These are phyloP conservation scores for Coelastrella sp. DNA, from an alignment of 139 green algal genomes.

Conservation along the genomic window DNA sequence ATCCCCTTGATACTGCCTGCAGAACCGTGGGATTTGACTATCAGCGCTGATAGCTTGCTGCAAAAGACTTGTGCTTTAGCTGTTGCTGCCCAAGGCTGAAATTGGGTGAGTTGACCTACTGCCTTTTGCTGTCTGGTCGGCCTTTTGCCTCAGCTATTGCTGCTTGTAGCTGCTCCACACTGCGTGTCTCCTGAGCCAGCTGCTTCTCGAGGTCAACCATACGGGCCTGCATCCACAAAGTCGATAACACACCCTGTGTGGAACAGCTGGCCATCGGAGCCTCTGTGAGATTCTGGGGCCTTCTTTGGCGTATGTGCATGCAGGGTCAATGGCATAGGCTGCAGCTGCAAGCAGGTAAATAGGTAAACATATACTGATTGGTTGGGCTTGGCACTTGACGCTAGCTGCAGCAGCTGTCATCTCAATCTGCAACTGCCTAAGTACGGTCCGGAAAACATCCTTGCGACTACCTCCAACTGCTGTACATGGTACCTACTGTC, in stretches of 20 bases:
- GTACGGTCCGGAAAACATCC: too few species aligned
- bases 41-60: background rate
- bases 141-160: background rate
- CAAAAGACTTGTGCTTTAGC: background rate
- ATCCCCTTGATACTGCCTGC: too few species aligned
- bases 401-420: too few species aligned
- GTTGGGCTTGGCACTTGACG: too few species aligned
- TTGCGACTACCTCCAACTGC: too few species aligned
- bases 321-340: background rate
- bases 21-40: too few species aligned
- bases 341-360: too few species aligned
- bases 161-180: background rate
- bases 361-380: too few species aligned
- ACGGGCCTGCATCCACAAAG: background rate
- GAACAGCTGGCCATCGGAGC: too few species aligned
- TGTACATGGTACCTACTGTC: too few species aligned
- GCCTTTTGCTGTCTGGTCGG: background rate
- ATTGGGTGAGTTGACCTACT: background rate
- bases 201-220: constrained; percentile 9
- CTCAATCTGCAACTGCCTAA: too few species aligned
- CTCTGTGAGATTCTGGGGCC: too few species aligned
- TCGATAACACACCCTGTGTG: background rate
- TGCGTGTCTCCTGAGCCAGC: background rate
- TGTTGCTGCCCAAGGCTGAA: background rate
- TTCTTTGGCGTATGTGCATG: background rate